phyloP scores from a whole-genome alignment of 1,139 yeast species.

The Sugiyamaella japonica region DNA sequence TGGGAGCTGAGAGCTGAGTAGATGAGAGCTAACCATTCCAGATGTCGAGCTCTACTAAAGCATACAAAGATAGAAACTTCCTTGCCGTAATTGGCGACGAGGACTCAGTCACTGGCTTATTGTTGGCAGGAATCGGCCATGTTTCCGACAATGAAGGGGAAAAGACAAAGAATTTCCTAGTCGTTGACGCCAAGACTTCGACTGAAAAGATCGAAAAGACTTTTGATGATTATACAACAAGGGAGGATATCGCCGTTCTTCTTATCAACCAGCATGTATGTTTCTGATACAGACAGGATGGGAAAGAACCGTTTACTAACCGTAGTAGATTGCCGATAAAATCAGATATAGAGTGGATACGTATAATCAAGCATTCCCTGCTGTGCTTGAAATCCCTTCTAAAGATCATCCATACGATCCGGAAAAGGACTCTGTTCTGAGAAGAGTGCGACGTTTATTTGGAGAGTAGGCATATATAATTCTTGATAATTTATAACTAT shows the following conservation, averaged over 20 bases:
- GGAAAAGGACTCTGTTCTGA: constrained; percentile 92
- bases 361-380: constrained; percentile 91
- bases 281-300: not conserved
- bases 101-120: constrained; percentile 93
- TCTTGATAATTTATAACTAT: constrained; percentile 12
- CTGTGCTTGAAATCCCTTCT: constrained; percentile 93
- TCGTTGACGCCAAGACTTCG: constrained; percentile 75
- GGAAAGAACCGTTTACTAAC: not conserved
- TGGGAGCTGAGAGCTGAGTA: too few species aligned
- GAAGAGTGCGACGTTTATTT: constrained; percentile 90
- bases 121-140: constrained; percentile 95
- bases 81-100: constrained; percentile 96
- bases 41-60: constrained; percentile 21
- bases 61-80: constrained; percentile 56
- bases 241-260: constrained; percentile 91
- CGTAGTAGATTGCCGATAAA: constrained; percentile 65
- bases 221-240: constrained; percentile 71
- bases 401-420: constrained; percentile 98
- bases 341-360: constrained; percentile 81
- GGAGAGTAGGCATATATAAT: constrained; percentile 60
- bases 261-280: constrained; percentile 81
- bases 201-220: constrained; percentile 73
- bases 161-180: constrained; percentile 79
- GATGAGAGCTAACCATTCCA: constrained; percentile 1
- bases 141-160: constrained; percentile 55